A percentile compares a stretch with the other conserved stretches of the same genome.
These are phyloP conservation scores for Penicillium arizonense DNA, from an alignment of 495 filamentous ascomycete genomes.

Conservation along the genomic window DNA sequence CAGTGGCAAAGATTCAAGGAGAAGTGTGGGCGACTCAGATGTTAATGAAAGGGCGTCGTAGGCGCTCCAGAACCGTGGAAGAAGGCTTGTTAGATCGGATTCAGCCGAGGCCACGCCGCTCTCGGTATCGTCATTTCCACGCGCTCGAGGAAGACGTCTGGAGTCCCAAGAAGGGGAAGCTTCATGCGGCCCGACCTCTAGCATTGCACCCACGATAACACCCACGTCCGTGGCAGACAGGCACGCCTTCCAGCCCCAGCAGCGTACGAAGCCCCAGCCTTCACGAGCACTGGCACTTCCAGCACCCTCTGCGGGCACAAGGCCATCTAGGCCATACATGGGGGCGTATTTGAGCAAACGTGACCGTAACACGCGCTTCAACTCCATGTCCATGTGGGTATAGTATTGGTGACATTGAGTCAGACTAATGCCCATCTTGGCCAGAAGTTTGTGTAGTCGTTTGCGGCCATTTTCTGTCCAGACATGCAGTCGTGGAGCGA, in stretches of 20 bases:
- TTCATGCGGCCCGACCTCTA: constrained; percentile 73
- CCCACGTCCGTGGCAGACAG: constrained; percentile 89
- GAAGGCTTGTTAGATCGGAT: constrained; percentile 38
- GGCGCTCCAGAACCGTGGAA: constrained; percentile 82
- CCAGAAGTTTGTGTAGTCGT: constrained; percentile 89
- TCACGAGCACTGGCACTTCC: constrained; percentile 56
- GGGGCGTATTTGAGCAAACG: constrained; percentile 87
- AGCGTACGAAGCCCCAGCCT: constrained; percentile 94
- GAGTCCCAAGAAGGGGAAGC: constrained; percentile 36
- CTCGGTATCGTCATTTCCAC: constrained; percentile 34
- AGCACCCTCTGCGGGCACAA: constrained; percentile 71
- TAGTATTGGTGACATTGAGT: constrained; percentile 94
- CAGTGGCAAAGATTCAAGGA: constrained; percentile 73
- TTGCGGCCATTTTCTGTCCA: constrained; percentile 91
- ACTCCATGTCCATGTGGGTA: constrained; percentile 96
- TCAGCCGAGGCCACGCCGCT: constrained; percentile 18
- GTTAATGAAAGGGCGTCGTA: constrained; percentile 74
- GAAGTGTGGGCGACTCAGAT: constrained; percentile 41
- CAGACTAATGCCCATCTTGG: constrained; percentile 96
- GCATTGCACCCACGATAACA: constrained; percentile 82
- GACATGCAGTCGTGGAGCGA: constrained; percentile 88
- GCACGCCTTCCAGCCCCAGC: constrained; percentile 97
- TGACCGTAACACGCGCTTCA: constrained; percentile 84
- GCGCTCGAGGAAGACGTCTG: constrained; percentile 35
- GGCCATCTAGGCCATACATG: constrained; percentile 85